phyloP scores from a whole-genome alignment of 1,284 basidiomycete genomes.

The Omphalotus olearius region DNA sequence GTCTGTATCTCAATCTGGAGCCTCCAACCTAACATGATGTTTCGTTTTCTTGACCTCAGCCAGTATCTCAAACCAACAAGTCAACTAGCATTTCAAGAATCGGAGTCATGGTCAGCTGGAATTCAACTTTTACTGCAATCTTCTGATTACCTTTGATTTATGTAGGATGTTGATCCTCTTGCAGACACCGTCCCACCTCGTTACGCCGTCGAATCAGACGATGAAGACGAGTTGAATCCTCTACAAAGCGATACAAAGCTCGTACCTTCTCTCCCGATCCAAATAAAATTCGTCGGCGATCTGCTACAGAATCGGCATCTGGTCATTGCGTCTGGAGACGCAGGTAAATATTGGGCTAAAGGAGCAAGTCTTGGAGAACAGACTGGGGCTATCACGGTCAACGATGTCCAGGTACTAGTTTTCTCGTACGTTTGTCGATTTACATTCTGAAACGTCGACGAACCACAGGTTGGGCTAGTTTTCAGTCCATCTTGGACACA shows the following conservation, averaged over 20 bases:
- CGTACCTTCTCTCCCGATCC: constrained; percentile 17
- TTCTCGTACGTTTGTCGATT: neutral
- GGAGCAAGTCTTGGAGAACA: constrained; percentile 50
- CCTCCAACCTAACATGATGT: too few relatives aligned
- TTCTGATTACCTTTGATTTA: too few relatives aligned
- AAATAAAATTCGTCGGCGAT: constrained; percentile 35
- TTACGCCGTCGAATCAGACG: constrained; percentile 63
- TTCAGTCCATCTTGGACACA: constrained; percentile 48
- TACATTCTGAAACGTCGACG: neutral
- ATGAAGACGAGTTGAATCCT: constrained; percentile 58
- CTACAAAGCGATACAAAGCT: constrained; percentile 19
- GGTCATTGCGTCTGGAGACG: constrained; percentile 42
- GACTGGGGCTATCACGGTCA: constrained; percentile 39
- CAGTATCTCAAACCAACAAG: too few relatives aligned
- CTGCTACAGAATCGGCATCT: constrained; percentile 28
- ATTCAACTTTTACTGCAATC: too few relatives aligned
- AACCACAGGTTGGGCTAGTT: constrained; percentile 43
- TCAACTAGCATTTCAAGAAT: too few relatives aligned
- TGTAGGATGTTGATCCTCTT: constrained; percentile 50
- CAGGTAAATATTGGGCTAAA: constrained; percentile 46
- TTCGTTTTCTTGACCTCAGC: too few relatives aligned
- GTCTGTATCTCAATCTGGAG: too few relatives aligned
- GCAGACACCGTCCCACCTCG: constrained; percentile 53
- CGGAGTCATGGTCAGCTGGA: too few relatives aligned
- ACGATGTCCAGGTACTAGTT: constrained; percentile 39